Base-by-base conservation (phyloP, 2,329 filamentous ascomycete species). In the Claviceps maximensis region DNA sequence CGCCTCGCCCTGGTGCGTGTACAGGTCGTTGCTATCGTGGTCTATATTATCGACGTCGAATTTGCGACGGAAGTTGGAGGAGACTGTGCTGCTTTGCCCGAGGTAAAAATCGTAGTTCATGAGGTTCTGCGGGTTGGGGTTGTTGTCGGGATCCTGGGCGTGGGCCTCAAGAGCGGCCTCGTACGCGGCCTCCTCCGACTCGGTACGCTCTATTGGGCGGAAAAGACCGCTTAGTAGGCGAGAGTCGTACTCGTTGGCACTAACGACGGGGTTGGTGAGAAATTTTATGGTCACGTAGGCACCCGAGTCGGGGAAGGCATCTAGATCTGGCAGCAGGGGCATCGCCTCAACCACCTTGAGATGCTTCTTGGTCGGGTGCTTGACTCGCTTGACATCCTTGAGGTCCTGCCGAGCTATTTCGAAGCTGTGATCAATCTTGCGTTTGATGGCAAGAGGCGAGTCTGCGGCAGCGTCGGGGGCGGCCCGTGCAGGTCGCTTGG, bases 221-320 rank as follows among this genome's bases (percentile, higher is more conserved):
- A 86, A 74, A 53, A 86, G 67, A 57, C 78, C 77, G 59, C 74
- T 77, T 47, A 83, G 74, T 27, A 86, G 72, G 40, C 83, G 80
- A 49, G 70, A 71, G 63, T 84, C 80, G 64, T 83, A 85, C 46
- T 68, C 67, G 47, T 61, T 70, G 45, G 62, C 56, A 52, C 73
- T 70, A 10, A 75, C 69, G 29, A 85, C 77, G 3, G 83, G 83
- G 62, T 83, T 83, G 58, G 77, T 80, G 50, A 76, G 75, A 66
- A 86, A 85, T 66, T 86, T 86, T 69, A 86, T 74, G 15, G 82
- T 80, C 57, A 84, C 78, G 62, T 86, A 86, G 56, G 82, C 81
- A 52, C 83, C 82, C 2, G 78, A 79, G 65, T 86, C 83, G 48
- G 82, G 81, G 69, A 84, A 84, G n/a, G 80, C 78, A 55, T 83